Percentiles rank a stretch among this genome's conserved stretches.
These are phyloP conservation scores for Pseudisothecium myosuroides DNA, from an alignment of 225 moss, liverwort and hornwort species.

Conservation along the genomic window DNA sequence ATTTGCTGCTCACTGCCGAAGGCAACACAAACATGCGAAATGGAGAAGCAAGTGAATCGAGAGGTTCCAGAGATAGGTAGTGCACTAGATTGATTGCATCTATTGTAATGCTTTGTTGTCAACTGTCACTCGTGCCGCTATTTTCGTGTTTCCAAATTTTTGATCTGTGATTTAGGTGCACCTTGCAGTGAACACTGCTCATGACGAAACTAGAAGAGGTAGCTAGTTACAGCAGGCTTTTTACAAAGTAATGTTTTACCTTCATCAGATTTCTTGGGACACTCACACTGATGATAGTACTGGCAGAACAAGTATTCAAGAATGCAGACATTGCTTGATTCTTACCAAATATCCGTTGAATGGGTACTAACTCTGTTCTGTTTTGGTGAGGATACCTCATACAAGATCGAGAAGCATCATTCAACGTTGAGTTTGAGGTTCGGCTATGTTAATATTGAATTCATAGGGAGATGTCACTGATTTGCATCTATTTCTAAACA, in stretches of 20 bases:
- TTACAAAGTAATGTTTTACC: neutral
- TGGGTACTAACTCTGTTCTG: neutral
- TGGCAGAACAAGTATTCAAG: conserved; percentile 22
- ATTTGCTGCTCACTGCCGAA: neutral
- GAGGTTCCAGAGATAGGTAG: neutral
- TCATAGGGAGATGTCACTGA: neutral
- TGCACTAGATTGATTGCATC: neutral
- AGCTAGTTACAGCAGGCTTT: too few relatives aligned
- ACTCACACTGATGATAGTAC: conserved; percentile 47
- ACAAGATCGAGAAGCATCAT: too few relatives aligned
- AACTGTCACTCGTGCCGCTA: neutral
- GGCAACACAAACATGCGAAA: neutral
- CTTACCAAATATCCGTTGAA: neutral
- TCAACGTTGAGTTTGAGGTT: neutral
- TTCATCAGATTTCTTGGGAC: conserved; percentile 37
- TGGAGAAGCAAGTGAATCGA: neutral
- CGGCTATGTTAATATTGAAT: too few relatives aligned
- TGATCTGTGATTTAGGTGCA: neutral
- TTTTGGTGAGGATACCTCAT: neutral
- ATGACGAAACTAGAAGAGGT: neutral
- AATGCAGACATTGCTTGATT: conserved; percentile 47
- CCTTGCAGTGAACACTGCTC: neutral
- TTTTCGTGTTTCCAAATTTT: neutral
- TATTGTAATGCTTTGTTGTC: neutral
- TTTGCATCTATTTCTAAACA: neutral